These are phyloP conservation scores for Ensete glaucum DNA, from an alignment of 176 grass and related monocot species.

Conservation along the genomic window DNA sequence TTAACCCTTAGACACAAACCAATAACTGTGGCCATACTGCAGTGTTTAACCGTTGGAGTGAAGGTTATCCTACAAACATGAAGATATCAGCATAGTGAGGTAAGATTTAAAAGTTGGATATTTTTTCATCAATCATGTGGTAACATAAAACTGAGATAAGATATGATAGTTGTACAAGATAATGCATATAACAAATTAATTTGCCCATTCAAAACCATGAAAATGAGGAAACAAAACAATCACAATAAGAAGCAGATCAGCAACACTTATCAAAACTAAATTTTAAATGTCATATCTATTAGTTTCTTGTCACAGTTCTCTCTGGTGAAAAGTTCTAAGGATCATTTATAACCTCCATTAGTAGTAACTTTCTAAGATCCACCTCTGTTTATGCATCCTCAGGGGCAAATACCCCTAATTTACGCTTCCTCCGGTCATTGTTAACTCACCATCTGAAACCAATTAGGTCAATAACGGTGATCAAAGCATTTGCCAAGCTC, in stretches of 20 bases:
- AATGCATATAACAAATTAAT: not conserved
- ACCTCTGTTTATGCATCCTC: too few relatives aligned
- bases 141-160: not conserved
- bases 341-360: too few relatives aligned
- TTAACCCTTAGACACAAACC: constrained; percentile 88
- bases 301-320: too few relatives aligned
- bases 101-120: not conserved
- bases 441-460: too few relatives aligned
- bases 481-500: not conserved
- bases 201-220: not conserved
- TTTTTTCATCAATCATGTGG: constrained; percentile 1
- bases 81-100: constrained; percentile 11
- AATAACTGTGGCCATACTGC: constrained; percentile 94
- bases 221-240: not conserved
- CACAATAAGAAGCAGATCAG: not conserved
- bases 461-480: not conserved
- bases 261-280: not conserved
- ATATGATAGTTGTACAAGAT: constrained; percentile 2
- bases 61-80: constrained; percentile 76
- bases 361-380: too few relatives aligned
- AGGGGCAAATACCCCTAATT: too few relatives aligned
- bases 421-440: too few relatives aligned
- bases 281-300: not conserved
- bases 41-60: constrained; percentile 96
- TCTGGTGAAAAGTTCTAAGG: too few relatives aligned